Conservation (phyloP, 495 filamentous ascomycete genomes). For the Margaritispora aquatica region DNA sequence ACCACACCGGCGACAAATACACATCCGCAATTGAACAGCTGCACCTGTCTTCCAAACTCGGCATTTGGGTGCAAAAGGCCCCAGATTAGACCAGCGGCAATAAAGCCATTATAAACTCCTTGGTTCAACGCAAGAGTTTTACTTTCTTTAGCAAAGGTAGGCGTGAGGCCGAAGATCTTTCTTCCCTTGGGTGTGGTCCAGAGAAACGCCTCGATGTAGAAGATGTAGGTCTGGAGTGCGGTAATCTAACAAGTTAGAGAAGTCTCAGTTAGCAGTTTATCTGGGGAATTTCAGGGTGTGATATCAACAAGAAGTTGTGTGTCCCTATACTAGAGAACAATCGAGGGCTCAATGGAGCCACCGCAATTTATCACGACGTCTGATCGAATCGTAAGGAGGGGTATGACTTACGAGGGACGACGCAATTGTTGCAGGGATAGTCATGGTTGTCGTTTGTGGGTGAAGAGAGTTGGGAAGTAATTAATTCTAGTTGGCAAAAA, state of each 20-base stretch:
- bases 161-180: conserved; percentile 24
- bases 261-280: too few relatives aligned
- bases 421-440: background rate
- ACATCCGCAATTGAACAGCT: conserved; percentile 28
- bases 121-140: conserved; percentile 28
- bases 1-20: conserved; percentile 28
- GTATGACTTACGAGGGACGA: background rate
- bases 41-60: conserved; percentile 24
- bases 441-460: background rate
- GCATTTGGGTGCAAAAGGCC: conserved; percentile 23
- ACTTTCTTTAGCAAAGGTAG: conserved; percentile 25
- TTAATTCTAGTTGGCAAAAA: background rate
- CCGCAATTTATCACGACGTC: too few relatives aligned
- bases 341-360: too few relatives aligned
- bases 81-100: conserved; percentile 29
- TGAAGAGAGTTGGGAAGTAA: background rate
- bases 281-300: too few relatives aligned
- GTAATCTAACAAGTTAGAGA: too few relatives aligned
- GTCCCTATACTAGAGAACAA: too few relatives aligned
- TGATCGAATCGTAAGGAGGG: too few relatives aligned
- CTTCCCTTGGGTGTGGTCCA: conserved; percentile 28
- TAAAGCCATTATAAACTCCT: conserved; percentile 33
- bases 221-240: conserved; percentile 29
- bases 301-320: too few relatives aligned
- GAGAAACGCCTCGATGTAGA: conserved; percentile 28